phyloP scores from a whole-genome alignment of 225 moss, liverwort and hornwort genomes.

The Ulota crispa region DNA sequence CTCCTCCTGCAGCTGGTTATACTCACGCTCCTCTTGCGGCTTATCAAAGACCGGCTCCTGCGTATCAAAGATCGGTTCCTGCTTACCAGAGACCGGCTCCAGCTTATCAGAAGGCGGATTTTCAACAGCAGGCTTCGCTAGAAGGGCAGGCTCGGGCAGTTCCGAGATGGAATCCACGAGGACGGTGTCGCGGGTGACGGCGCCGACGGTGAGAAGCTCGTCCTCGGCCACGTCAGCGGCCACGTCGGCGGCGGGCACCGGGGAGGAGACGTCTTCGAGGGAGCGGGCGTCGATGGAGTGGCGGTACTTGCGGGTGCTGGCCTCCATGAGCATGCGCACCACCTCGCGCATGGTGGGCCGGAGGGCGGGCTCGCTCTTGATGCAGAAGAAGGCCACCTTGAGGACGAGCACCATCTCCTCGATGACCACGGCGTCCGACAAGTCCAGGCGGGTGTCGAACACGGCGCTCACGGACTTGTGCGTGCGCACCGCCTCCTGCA shows the following conservation, averaged over 20 bases:
- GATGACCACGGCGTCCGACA: slow-evolving; percentile 45
- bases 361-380: slow-evolving; percentile 31
- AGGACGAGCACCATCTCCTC: slow-evolving; percentile 67
- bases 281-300: slow-evolving; percentile 42
- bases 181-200: neutral
- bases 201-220: neutral
- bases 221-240: neutral
- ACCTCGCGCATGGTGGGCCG: slow-evolving; percentile 69
- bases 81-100: neutral
- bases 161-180: neutral
- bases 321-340: slow-evolving; percentile 60
- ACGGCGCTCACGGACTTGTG: slow-evolving; percentile 41
- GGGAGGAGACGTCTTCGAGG: too few species aligned
- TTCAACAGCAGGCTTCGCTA: neutral
- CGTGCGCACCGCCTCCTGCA: slow-evolving; percentile 45
- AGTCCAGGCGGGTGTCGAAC: slow-evolving; percentile 50
- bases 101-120: neutral
- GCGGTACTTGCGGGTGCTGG: slow-evolving; percentile 42
- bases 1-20: neutral
- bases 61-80: neutral
- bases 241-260: too few species aligned
- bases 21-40: neutral
- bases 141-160: neutral
- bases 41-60: neutral
- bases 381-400: slow-evolving; percentile 64